Evolutionary conservation across 495 filamentous ascomycete species (phyloP).

Genomic region (Astrothelium macrocarpum): DNA sequence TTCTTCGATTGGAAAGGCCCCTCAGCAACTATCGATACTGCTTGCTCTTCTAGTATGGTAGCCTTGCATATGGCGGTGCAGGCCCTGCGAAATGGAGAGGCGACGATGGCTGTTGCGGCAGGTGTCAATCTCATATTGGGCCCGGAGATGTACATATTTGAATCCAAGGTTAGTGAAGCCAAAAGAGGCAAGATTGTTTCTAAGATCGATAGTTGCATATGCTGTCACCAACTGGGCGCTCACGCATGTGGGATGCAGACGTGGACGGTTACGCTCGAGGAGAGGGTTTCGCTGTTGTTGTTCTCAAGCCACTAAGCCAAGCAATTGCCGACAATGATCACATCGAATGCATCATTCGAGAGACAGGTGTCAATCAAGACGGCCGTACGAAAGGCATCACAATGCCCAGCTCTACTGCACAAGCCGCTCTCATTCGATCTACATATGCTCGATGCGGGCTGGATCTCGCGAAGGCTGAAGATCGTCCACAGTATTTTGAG

Average conservation of each 20-base stretch:
- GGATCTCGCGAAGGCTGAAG: constrained; percentile 16
- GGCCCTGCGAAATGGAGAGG: constrained; percentile 8
- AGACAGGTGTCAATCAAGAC: constrained; percentile 13
- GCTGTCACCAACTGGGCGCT: not conserved
- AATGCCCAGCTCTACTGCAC: constrained; percentile 6
- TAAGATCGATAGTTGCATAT: not conserved
- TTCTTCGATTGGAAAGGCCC: constrained; percentile 43
- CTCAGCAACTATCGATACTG: constrained; percentile 43
- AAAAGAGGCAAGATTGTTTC: not conserved
- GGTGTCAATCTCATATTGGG: not conserved
- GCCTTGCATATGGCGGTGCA: constrained; percentile 5
- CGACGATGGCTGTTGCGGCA: not conserved
- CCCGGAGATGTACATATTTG: not conserved
- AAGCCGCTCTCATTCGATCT: constrained; percentile 7
- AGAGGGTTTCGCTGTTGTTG: constrained; percentile 30
- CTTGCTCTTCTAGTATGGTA: constrained; percentile 36
- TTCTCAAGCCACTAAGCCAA: constrained; percentile 31
- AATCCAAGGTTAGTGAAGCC: not conserved
- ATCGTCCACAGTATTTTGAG: constrained; percentile 13
- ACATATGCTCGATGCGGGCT: constrained; percentile 9
- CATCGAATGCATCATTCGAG: constrained; percentile 26
- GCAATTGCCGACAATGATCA: constrained; percentile 33
- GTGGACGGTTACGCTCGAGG: constrained; percentile 33
- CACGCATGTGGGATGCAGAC: constrained; percentile 6
- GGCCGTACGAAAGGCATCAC: constrained; percentile 13